Evolutionary conservation across 805 yeast species (phyloP), one percentile per base, ranked within the genome.

Genomic region (Hanseniaspora hatyaiensis): DNA sequence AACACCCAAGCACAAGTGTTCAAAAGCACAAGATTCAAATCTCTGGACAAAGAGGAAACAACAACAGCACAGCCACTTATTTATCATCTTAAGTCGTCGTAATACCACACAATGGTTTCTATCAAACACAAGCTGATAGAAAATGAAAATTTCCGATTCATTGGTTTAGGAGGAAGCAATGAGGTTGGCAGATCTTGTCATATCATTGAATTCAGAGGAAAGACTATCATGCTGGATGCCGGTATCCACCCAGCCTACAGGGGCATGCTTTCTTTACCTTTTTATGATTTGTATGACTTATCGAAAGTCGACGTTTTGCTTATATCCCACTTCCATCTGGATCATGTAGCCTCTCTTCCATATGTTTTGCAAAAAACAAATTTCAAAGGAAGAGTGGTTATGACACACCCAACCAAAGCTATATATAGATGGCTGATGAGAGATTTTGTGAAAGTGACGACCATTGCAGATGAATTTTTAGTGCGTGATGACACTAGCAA

Each of bases 401-500:
- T 92, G 99, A 92, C 99, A 26, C 96, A 92, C 64, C 97, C 99
- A 5, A 92, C 98, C 0, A 92, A 92, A 67, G 97, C 98, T 33
- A 92, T 92, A 50, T 92, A 88, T 63, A 75, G 96, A 54, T 92
- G 98, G 97, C 72, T 92, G 38, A 65, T 92, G 50, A 80, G 87
- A 52, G 99, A 92, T 70, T 92, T 88, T 58, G 96, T 92, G 15
- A 73, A 89, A 57, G 97, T 92, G 23, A 85, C 95, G 0, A 71
- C 71, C 8, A 72, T 68, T 36, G 77, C 75, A 38, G 69, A 72
- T 2, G 60, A 66, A 31, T 52, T 65, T 8, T 55, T 66, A 8
- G 57, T 28, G 36, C 59, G 69, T 0, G 67, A 71, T 15, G 57
- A 56, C 30, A 62, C 60, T 23, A 65, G 62, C n/a, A 73, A 77